Conservation (phyloP, 768 basidiomycete genomes). For the Suillus subaureus region DNA sequence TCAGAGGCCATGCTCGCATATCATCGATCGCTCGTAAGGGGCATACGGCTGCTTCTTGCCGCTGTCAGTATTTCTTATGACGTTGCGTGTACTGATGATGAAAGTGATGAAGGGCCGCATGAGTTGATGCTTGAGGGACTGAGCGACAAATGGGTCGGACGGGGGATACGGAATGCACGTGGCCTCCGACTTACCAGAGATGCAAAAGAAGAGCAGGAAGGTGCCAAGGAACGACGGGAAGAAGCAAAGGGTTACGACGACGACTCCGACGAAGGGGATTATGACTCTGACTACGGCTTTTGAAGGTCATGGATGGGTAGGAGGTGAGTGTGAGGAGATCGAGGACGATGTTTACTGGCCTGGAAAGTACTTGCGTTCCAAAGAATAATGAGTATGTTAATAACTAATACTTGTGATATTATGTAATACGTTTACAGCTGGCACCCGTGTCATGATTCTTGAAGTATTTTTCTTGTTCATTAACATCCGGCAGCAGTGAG, state of each 20-base stretch:
- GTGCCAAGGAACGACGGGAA: not conserved
- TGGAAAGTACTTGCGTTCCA: not conserved
- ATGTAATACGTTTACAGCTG: not conserved
- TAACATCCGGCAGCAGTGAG: not conserved
- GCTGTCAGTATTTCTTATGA: too few relatives aligned
- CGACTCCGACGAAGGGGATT: not conserved
- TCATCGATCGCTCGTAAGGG: too few relatives aligned
- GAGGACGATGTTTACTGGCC: not conserved
- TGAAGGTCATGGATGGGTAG: not conserved
- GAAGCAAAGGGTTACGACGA: not conserved
- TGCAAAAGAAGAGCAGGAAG: slow-evolving; percentile 1
- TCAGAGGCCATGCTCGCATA: too few relatives aligned
- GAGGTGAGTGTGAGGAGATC: not conserved
- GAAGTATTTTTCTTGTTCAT: not conserved
- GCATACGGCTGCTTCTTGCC: too few relatives aligned
- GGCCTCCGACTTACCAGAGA: slow-evolving; percentile 14
- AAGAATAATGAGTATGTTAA: not conserved
- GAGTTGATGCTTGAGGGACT: not conserved
- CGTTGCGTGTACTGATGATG: too few relatives aligned
- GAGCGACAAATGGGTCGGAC: slow-evolving; percentile 6
- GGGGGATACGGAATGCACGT: slow-evolving; percentile 17
- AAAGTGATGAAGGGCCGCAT: not conserved
- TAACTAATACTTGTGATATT: not conserved
- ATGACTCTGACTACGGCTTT: not conserved
- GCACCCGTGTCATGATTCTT: not conserved